A percentile compares a stretch with the other conserved stretches of the same genome.
Evolutionary conservation across 2,329 filamentous ascomycete genomes (phyloP).

Genomic region (Exophiala mesophila): DNA sequence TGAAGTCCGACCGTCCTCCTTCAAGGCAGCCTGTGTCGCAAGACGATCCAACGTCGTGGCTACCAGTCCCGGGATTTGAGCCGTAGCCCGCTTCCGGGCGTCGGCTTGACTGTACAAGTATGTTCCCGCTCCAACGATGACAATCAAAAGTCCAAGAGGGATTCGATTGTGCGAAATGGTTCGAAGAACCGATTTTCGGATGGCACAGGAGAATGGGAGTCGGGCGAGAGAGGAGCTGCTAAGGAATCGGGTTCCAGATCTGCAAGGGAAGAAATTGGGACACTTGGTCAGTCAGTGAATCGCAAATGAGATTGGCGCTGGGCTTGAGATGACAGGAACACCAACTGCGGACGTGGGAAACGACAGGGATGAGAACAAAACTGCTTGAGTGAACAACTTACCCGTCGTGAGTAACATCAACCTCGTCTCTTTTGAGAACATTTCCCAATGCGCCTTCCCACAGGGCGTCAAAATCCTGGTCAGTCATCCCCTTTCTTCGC

Average conservation of each 20-base stretch:
- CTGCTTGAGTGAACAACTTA: slow-evolving; percentile 42
- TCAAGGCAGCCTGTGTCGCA: slow-evolving; percentile 76
- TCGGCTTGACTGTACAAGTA: slow-evolving; percentile 64
- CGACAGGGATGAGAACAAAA: slow-evolving; percentile 21
- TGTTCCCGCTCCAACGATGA: slow-evolving; percentile 45
- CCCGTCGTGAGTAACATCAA: slow-evolving; percentile 53
- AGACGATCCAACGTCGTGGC: slow-evolving; percentile 78
- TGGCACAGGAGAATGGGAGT: slow-evolving; percentile 69
- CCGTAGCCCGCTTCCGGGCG: slow-evolving; percentile 59
- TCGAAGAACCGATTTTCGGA: slow-evolving; percentile 44
- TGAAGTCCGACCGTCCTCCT: slow-evolving; percentile 58
- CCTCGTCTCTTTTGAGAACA: slow-evolving; percentile 54
- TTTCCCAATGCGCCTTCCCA: slow-evolving; percentile 49
- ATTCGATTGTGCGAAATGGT: slow-evolving; percentile 48
- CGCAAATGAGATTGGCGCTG: slow-evolving; percentile 12
- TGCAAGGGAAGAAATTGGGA: slow-evolving; percentile 15
- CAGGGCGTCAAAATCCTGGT: slow-evolving; percentile 87
- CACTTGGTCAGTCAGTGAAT: slow-evolving; percentile 27
- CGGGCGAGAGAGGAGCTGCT: slow-evolving; percentile 85
- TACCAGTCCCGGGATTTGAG: slow-evolving; percentile 76
- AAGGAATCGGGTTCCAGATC: slow-evolving; percentile 61
- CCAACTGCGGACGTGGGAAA: slow-evolving; percentile 15
- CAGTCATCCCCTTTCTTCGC: slow-evolving; percentile 75
- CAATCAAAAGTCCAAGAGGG: slow-evolving; percentile 44
- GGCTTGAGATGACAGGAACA: slow-evolving; percentile 18